Evolutionary conservation across 2,329 filamentous ascomycete genomes (phyloP).

Genomic region (Fusarium sp.): DNA sequence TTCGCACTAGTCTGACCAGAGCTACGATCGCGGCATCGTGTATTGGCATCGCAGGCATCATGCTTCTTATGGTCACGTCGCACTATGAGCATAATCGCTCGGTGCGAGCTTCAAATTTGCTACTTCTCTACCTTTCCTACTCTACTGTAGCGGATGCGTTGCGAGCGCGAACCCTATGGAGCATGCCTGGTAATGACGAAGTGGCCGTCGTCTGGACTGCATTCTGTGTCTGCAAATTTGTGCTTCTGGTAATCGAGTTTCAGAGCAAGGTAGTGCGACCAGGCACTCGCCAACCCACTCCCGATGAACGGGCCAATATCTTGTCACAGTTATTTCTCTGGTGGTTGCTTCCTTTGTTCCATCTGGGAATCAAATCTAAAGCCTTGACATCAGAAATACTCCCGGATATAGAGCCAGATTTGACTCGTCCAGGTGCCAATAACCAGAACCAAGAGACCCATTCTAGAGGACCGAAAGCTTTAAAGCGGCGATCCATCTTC

Average conservation of each 20-base stretch:
- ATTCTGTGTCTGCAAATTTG: background rate
- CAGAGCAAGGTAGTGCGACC: background rate
- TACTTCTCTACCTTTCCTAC: background rate
- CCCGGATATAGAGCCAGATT: background rate
- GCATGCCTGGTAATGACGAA: background rate
- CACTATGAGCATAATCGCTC: background rate
- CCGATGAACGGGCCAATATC: background rate
- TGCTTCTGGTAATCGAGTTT: background rate
- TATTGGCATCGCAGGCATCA: background rate
- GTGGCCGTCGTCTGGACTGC: background rate
- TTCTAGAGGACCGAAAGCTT: fast-evolving
- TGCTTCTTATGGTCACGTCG: background rate
- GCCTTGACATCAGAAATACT: background rate
- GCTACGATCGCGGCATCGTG: background rate
- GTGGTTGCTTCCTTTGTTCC: background rate
- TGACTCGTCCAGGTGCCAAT: background rate
- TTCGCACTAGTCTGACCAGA: background rate
- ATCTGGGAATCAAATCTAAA: background rate
- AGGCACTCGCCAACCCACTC: background rate
- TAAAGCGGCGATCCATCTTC: background rate
- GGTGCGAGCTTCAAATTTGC: background rate
- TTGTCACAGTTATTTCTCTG: background rate
- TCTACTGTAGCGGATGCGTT: background rate
- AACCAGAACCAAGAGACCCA: background rate
- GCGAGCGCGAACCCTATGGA: background rate